These are phyloP conservation scores for Vinca major DNA, from an alignment of 305 asterid genomes.

Conservation along the genomic window DNA sequence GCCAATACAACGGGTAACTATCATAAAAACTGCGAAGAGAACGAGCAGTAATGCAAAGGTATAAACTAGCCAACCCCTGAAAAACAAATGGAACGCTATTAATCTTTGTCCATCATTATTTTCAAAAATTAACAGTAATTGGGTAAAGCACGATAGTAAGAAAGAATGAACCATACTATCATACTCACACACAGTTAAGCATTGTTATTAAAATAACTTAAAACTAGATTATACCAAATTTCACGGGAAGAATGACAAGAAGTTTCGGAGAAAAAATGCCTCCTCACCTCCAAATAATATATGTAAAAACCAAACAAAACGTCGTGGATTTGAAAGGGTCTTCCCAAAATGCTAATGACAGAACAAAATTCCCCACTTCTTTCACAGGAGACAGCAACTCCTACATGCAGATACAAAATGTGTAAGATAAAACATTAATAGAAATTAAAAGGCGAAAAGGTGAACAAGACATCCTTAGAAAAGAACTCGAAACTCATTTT, in stretches of 20 bases:
- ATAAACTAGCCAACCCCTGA: constrained; percentile 83
- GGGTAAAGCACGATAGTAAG: background rate
- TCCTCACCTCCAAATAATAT: constrained; percentile 52
- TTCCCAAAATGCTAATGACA: constrained; percentile 66
- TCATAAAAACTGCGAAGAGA: constrained; percentile 59
- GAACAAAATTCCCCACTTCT: constrained; percentile 51
- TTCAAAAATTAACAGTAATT: background rate
- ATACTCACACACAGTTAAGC: too few relatives aligned
- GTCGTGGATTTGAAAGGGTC: constrained; percentile 51
- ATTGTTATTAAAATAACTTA: background rate
- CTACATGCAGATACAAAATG: constrained; percentile 33
- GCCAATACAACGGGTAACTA: constrained; percentile 50
- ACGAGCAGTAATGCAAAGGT: constrained; percentile 36
- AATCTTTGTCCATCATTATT: background rate
- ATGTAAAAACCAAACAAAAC: constrained; percentile 50
- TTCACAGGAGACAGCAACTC: constrained; percentile 75
- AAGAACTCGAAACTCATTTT: background rate
- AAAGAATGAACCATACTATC: background rate
- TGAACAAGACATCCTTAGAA: background rate
- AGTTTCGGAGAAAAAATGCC: background rate
- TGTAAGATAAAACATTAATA: background rate
- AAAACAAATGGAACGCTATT: background rate
- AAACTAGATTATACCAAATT: background rate
- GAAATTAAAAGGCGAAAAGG: background rate
- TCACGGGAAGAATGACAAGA: background rate